Evolutionary conservation across 192 early-diverging fungal genomes (phyloP).

Genomic region (Coemansia sp.): DNA sequence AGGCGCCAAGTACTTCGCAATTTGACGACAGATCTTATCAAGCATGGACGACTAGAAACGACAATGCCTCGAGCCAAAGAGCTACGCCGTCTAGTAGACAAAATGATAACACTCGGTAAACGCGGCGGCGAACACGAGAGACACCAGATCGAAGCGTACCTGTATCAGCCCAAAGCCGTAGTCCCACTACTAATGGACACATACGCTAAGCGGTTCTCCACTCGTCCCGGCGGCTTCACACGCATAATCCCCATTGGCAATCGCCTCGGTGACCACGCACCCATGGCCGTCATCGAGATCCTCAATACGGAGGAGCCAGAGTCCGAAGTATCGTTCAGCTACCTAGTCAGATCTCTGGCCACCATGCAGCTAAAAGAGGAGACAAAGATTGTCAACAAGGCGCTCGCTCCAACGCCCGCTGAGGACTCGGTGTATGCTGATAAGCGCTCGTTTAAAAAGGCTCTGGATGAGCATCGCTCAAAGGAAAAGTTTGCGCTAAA

Average conservation of each 20-base stretch:
- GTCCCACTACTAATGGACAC: constrained; percentile 83
- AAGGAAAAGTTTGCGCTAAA: constrained; percentile 42
- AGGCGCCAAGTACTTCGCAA: constrained; percentile 81
- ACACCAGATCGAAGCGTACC: constrained; percentile 59
- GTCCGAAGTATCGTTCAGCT: constrained; percentile 69
- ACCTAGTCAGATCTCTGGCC: constrained; percentile 47
- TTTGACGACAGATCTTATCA: constrained; percentile 81
- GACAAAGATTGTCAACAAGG: constrained; percentile 36
- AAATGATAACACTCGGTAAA: constrained; percentile 88
- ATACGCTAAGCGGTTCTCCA: constrained; percentile 80
- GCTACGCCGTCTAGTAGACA: constrained; percentile 82
- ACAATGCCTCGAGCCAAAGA: constrained; percentile 93
- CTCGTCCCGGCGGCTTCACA: constrained; percentile 84
- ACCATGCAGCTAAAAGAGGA: constrained; percentile 46
- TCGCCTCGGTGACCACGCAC: constrained; percentile 82
- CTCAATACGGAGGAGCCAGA: constrained; percentile 72
- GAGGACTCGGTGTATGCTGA: constrained; percentile 13
- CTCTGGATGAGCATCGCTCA: constrained; percentile 30
- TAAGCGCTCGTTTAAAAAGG: constrained; percentile 46
- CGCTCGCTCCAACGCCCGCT: constrained; percentile 27
- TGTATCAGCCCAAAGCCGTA: constrained; percentile 71
- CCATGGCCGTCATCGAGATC: constrained; percentile 90
- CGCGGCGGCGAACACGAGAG: constrained; percentile 65
- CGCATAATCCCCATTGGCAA: constrained; percentile 80
- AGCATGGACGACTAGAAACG: constrained; percentile 90